Evolutionary conservation across 139 green algal species (phyloP).

Genomic region (Closterium sp.): DNA sequence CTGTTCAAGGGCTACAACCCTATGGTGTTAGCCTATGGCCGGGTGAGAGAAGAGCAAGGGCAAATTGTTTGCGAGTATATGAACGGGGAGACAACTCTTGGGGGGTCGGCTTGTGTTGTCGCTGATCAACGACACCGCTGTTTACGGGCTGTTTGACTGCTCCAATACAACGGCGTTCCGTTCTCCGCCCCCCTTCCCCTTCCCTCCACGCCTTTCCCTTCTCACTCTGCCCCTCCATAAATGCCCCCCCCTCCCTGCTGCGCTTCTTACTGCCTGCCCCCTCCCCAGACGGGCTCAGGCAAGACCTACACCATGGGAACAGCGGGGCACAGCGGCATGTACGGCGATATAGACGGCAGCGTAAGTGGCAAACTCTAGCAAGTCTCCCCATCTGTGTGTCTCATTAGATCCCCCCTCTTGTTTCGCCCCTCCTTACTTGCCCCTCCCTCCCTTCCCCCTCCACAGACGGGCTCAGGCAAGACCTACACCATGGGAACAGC

Average conservation of each 20-base stretch:
- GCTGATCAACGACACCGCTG: too few relatives aligned
- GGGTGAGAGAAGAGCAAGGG: not conserved
- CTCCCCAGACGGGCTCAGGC: slow-evolving; percentile 43
- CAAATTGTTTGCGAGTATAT: too few relatives aligned
- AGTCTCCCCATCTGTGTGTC: not conserved
- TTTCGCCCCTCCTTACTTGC: not conserved
- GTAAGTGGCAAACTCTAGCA: slow-evolving; percentile 11
- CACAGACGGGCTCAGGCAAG: slow-evolving; percentile 49
- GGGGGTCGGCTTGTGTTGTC: too few relatives aligned
- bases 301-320: slow-evolving; percentile 56
- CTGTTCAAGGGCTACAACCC: too few relatives aligned
- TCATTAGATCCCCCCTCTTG: slow-evolving; percentile 10
- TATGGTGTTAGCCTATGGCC: slow-evolving; percentile 48
- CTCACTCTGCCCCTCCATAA: not conserved
- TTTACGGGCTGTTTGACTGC: too few relatives aligned
- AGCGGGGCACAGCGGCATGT: slow-evolving; percentile 6
- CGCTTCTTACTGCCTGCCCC: too few relatives aligned
- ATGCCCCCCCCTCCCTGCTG: too few relatives aligned
- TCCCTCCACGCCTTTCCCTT: not conserved
- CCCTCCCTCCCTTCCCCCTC: not conserved
- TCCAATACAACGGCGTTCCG: too few relatives aligned
- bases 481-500: slow-evolving; percentile 54
- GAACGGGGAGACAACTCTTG: too few relatives aligned
- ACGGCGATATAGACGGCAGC: not conserved
- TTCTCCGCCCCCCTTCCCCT: slow-evolving; percentile 24